Conservation (phyloP, 192 early-diverging fungal genomes). For the Coemansia sp. region DNA sequence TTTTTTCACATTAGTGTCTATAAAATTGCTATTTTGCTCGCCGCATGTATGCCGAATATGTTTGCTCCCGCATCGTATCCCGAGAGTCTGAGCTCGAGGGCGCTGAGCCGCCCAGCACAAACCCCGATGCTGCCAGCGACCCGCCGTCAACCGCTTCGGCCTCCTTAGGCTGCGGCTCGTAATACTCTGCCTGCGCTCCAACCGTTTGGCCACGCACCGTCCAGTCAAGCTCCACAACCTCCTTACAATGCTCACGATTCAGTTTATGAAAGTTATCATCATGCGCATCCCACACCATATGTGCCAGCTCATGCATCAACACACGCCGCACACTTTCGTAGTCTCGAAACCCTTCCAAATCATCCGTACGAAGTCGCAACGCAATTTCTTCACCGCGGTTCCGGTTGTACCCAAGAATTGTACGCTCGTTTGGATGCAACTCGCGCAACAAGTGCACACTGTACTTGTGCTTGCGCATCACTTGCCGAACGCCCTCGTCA, state of each 20-base stretch:
- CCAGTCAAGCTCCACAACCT: slow-evolving; percentile 50
- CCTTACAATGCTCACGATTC: slow-evolving; percentile 37
- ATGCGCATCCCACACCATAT: slow-evolving; percentile 54
- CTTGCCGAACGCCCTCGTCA: slow-evolving; percentile 37
- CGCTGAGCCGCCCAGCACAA: slow-evolving; percentile 37
- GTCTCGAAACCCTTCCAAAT: slow-evolving; percentile 42
- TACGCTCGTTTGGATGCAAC: slow-evolving; percentile 42
- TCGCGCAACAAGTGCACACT: slow-evolving; percentile 36
- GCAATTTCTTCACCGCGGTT: slow-evolving; percentile 50
- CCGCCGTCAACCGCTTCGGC: slow-evolving; percentile 35
- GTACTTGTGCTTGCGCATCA: slow-evolving; percentile 38
- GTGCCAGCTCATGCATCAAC: slow-evolving; percentile 54
- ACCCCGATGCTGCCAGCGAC: slow-evolving; percentile 21
- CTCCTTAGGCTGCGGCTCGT: slow-evolving; percentile 15
- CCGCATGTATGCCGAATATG: slow-evolving; percentile 27
- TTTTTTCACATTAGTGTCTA: background rate
- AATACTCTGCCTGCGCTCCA: slow-evolving; percentile 5
- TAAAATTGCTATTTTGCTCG: slow-evolving; percentile 13
- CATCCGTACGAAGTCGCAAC: slow-evolving; percentile 39
- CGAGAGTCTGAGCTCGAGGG: background rate
- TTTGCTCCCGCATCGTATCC: slow-evolving; percentile 21
- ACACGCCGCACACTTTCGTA: slow-evolving; percentile 32
- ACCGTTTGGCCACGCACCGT: slow-evolving; percentile 32
- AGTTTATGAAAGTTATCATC: slow-evolving; percentile 46
- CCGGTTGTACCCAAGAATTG: slow-evolving; percentile 49